Base-by-base conservation (phyloP, 1,139 yeast genomes). In the Wickerhamomyces sp. region DNA sequence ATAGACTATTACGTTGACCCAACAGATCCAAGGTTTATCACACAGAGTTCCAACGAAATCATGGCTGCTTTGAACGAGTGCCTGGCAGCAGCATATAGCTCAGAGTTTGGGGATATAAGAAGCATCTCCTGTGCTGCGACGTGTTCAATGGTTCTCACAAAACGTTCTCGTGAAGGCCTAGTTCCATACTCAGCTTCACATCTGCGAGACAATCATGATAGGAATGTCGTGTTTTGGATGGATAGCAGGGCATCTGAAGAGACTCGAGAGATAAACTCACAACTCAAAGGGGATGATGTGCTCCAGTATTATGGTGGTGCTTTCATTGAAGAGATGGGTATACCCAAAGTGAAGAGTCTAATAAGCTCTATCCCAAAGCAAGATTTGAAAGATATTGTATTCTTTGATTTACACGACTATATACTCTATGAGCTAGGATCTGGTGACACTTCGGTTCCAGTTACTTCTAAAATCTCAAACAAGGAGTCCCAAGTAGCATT, bases 161-260 rank as follows among this genome's bases (percentile, higher is more conserved):
- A 46, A 33, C 47, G 33, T 9, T 27, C 33, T 1, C 35, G 20
- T 0, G 37, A 45, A 7, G 58, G 44, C 4, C 30, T 48, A 15
- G 47, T 38, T 23, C 62, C 69, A 10, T 49, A 44, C 16, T 54
- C 66, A 10, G 62, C 50, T 24, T 57, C 59, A 32, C 48, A 52
- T 32, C 52, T 52, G 18, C 43, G 49, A 28, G 39, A 35, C 4
- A 44, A 46, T 11, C 29, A 38, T 1, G 47, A 48, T 10, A 64
- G 64, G 27, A 74, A 74, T 46, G 61, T 75, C 2, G 59, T 76
- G 6, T 59, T 76, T 35, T 76, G 83, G 82, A 76, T 75, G 82
- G 82, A 76, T 45, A 59, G 62, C n/a, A 52, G 72, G 33, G 58
- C 77, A 6, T 41, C 36, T 2, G 33, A 45, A 4, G 68, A 72